Evolutionary conservation across 2,329 filamentous ascomycete species (phyloP).

Genomic region (Phialemoniopsis sp.): DNA sequence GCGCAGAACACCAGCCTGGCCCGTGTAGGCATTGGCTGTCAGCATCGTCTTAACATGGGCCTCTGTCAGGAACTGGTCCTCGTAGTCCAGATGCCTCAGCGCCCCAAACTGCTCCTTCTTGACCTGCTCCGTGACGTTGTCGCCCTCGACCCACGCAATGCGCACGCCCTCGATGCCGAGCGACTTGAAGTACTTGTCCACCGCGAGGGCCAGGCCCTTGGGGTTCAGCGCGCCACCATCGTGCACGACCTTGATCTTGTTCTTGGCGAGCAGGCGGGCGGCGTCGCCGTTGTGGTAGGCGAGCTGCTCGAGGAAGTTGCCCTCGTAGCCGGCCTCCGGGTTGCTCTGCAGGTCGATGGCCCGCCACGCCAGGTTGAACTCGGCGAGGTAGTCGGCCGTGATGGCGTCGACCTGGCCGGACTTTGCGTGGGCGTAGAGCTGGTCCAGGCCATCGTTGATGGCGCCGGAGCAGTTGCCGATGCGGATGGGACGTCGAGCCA

Average conservation of each 20-base stretch:
- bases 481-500: constrained; percentile 19
- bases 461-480: constrained; percentile 30
- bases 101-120: constrained; percentile 11
- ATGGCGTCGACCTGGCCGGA: constrained; percentile 15
- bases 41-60: constrained; percentile 9
- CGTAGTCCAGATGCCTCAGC: constrained; percentile 5
- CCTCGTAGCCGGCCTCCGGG: constrained; percentile 22
- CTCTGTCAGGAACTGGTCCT: constrained; percentile 8
- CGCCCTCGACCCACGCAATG: constrained; percentile 39
- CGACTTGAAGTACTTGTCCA: constrained; percentile 5
- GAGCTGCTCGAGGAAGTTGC: constrained; percentile 21
- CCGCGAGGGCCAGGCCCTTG: constrained; percentile 32
- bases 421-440: constrained; percentile 26
- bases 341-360: constrained; percentile 19
- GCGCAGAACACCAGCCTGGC: constrained; percentile 40
- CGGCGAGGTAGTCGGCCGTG: constrained; percentile 18
- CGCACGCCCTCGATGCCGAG: constrained; percentile 19
- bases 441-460: constrained; percentile 28
- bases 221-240: constrained; percentile 49
- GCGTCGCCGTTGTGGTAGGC: constrained; percentile 14
- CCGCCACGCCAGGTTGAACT: constrained; percentile 24
- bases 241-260: constrained; percentile 42
- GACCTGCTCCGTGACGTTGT: constrained; percentile 30
- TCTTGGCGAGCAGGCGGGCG: constrained; percentile 18
- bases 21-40: constrained; percentile 46